Evolutionary conservation across 305 asterid genomes (phyloP), one percentile per base, ranked within the genome.

Genomic region (Rubia occidens): DNA sequence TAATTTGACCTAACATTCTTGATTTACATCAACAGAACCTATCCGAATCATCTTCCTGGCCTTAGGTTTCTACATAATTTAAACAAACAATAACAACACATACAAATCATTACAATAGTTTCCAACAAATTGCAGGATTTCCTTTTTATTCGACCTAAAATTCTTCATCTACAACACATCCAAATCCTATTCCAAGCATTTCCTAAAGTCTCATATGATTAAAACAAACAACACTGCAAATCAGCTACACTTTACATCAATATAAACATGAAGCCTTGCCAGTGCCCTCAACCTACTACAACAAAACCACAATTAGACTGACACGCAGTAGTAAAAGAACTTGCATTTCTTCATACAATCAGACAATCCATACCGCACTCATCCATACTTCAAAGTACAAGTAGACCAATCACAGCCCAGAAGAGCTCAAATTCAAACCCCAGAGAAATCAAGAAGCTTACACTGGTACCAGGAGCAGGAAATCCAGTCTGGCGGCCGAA

Each of bases 401-500:
- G 67, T 2, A 35, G 39, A 13, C 21, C 4, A 51, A 37, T 62
- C 5, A 37, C 44, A 49, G 18, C 18, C 54, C 3, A 44, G 11
- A 44, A 13, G 11, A 9, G 45, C 8, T 42, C 11, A 44, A 53
- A 53, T 13, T 4, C 58, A 39, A 42, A 63, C 8, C 42, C 43
- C 17, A 26, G 56, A 55, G n/a, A 8, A 55, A 5, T 17, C 66
- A 29, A 26, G 10, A 47, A 64, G 45, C 76, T 61, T 90, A 94
- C 97, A 69, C 85, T 77, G 80, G 97, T 87, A 78, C 97, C 96
- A 75, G 98, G 95, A 82, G 95, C 85, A 74, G 98, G 95, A 70
- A 83, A 77, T 59, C 82, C 82, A 83, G 89, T 87, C 88, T 93
- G 96, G 82, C 98, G 97, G 88, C 89, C 84, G 84, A 94, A 93